Base-by-base conservation (phyloP, 441 rosid genomes). In the Cnidoscolus chayamansa region DNA sequence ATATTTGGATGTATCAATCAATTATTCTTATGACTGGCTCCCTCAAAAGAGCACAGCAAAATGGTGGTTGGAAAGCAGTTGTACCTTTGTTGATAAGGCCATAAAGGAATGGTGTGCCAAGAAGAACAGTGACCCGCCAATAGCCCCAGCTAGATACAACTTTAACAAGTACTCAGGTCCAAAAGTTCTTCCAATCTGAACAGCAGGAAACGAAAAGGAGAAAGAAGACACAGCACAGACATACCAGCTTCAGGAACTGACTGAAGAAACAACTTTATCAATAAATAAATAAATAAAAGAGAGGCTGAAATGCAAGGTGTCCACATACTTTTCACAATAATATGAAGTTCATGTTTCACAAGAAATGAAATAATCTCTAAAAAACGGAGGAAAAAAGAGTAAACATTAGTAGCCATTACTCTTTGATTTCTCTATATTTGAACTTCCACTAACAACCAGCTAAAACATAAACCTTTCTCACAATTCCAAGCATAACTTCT, bases 121-220 rank as follows among this genome's bases (percentile, higher is more conserved):
- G 85, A 80, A 89, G 84, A 91, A 88, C 19, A 87, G 72, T 66
- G 99, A 87, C 45, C 99, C 99, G 73, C 97, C 99, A 72, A 89
- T 71, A 45, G 96, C 97, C 61, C 98, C 97, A 40, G 96, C 96
- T 30, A 94, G 48, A 81, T 92, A 92, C 81, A 94, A 79, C 82
- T 87, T 89, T 75, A 94, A 82, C 76, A 91, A 81, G 80, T 78
- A 89, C 70, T 86, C 86, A 65, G 97, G 79, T 75, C 97, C 93
- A 74, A 92, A 85, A 79, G 54, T 77, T 66, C 87, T 85, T 70
- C 81, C 93, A 70, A 92, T 86, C 99, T 94, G 84, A 58, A 64
- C 67, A 80, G 63, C 48, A 10, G 17, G 32, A 30, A 54, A 61
- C 20, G 50, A 62, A 45, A 47, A 48, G 63, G 65, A 60, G 54